Evolutionary conservation across 495 filamentous ascomycete genomes (phyloP).

Genomic region (Annulohypoxylon maeteangense): DNA sequence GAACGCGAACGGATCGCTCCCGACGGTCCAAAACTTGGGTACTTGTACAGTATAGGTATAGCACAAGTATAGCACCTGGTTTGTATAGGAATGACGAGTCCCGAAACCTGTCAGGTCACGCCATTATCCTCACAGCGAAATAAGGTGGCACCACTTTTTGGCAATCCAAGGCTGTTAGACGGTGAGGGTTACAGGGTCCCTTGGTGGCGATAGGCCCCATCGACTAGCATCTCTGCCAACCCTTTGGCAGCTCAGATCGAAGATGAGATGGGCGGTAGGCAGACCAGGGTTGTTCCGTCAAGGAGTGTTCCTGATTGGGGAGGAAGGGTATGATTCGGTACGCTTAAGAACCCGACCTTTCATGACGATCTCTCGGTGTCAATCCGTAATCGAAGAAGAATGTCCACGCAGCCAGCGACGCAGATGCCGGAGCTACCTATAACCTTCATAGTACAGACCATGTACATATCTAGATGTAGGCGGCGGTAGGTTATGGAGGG

Average conservation of each 20-base stretch:
- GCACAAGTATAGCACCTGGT: slow-evolving; percentile 30
- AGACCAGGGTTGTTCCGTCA: slow-evolving; percentile 37
- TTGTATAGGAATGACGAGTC: slow-evolving; percentile 41
- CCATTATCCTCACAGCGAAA: slow-evolving; percentile 46
- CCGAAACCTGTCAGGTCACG: slow-evolving; percentile 48
- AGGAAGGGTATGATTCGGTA: slow-evolving; percentile 42
- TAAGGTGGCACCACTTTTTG: slow-evolving; percentile 47
- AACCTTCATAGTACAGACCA: too few relatives aligned
- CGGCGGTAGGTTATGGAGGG: background rate
- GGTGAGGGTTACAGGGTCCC: slow-evolving; percentile 36
- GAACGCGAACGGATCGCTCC: slow-evolving; percentile 46
- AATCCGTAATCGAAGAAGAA: slow-evolving; percentile 29
- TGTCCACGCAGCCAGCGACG: slow-evolving; percentile 6
- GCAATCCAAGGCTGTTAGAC: slow-evolving; percentile 43
- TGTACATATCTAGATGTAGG: background rate
- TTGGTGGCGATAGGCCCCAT: slow-evolving; percentile 44
- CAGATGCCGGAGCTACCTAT: slow-evolving; percentile 2
- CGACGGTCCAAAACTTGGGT: slow-evolving; percentile 41
- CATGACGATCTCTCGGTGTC: slow-evolving; percentile 44
- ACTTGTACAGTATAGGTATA: slow-evolving; percentile 33
- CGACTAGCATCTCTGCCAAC: slow-evolving; percentile 44
- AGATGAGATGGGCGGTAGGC: slow-evolving; percentile 45
- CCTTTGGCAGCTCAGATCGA: slow-evolving; percentile 48
- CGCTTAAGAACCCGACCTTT: slow-evolving; percentile 33
- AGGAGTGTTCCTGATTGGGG: slow-evolving; percentile 43